Base-by-base conservation (phyloP, 768 basidiomycete species). In the Daedaleopsis nitida region DNA sequence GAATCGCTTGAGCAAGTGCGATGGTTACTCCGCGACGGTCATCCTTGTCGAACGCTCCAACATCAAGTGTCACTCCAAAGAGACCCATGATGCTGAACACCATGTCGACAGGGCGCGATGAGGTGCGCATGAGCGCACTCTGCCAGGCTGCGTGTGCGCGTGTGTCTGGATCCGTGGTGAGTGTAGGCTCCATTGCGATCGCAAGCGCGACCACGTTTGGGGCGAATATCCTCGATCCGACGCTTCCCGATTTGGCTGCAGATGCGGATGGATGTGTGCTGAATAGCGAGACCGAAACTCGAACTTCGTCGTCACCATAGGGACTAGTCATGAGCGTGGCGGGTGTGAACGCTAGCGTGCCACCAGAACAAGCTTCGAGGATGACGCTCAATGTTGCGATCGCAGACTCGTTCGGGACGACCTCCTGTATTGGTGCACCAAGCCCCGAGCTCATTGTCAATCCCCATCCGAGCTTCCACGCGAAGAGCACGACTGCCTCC, bases 41-140 rank as follows among this genome's bases (percentile, higher is more conserved):
- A 32, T 58, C 44, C 54, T 42, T 48, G 52, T 44, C 27, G 54
- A 60, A 58, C 3, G 13, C n/a, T 5, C 17, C 8, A 13, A 53
- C 47, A 44, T 64, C 48, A 12, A 64, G 58, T 7, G 58, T 35
- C 48, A 64, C 62, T 27, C 45, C 62, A 35, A 64, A 57, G 7
- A 64, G 54, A 24, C 59, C 59, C 59, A 60, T 59, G 55, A 64
- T 60, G 53, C 59, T 61, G 57, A 61, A 52, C 8, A 65, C 48
- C 47, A 58, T 58, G 56, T 64, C 63, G 7, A 64, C 59, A 27
- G 63, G 59, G 21, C 56, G 58, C 14, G 63, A 64, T 10, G 63
- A 60, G 44, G 59, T 60, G 51, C 63, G 59, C 44, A 60, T 52
- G 50, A 60, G 58, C 27, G 59, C 63, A 50, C 52, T 54, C 52